phyloP scores from a whole-genome alignment of 2,329 filamentous ascomycete genomes.

The Aspergillus quadricinctus region DNA sequence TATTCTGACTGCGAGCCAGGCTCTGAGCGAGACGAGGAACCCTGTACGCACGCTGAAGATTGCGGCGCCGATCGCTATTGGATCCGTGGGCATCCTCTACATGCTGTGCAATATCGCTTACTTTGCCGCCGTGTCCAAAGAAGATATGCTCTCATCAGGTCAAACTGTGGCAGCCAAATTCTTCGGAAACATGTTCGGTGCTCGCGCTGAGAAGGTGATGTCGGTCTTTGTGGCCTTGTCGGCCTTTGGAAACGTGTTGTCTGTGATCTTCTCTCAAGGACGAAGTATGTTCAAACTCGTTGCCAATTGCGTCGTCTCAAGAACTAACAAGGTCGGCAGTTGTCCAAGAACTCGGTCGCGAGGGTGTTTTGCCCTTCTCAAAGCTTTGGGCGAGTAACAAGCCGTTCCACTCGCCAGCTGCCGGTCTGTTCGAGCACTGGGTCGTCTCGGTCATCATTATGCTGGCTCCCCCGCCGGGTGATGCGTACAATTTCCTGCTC shows the following conservation, averaged over 20 bases:
- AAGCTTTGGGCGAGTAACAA: slow-evolving; percentile 65
- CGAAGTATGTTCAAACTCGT: slow-evolving; percentile 27
- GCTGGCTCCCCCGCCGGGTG: slow-evolving; percentile 61
- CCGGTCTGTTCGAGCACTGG: slow-evolving; percentile 59
- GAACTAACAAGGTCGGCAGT: slow-evolving; percentile 18
- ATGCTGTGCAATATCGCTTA: slow-evolving; percentile 57
- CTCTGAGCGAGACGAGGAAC: slow-evolving; percentile 53
- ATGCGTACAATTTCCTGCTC: slow-evolving; percentile 61
- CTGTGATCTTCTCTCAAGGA: slow-evolving; percentile 49
- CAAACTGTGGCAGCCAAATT: slow-evolving; percentile 54
- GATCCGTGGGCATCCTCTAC: slow-evolving; percentile 53
- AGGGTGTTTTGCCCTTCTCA: slow-evolving; percentile 63
- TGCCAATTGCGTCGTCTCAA: neutral
- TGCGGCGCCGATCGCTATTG: slow-evolving; percentile 52
- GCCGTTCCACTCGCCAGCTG: slow-evolving; percentile 62
- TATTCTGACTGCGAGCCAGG: slow-evolving; percentile 15
- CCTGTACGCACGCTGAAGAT: slow-evolving; percentile 56
- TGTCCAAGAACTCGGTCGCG: slow-evolving; percentile 60
- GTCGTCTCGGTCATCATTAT: slow-evolving; percentile 62
- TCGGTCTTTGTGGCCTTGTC: slow-evolving; percentile 59
- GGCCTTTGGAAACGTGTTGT: slow-evolving; percentile 59
- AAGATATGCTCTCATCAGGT: slow-evolving; percentile 52
- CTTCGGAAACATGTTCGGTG: slow-evolving; percentile 58
- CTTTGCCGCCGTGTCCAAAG: slow-evolving; percentile 55
- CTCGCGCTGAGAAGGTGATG: slow-evolving; percentile 51